Evolutionary conservation across 495 filamentous ascomycete species (phyloP), one percentile per base, ranked within the genome.

Genomic region (Aspergillus mulundensis): DNA sequence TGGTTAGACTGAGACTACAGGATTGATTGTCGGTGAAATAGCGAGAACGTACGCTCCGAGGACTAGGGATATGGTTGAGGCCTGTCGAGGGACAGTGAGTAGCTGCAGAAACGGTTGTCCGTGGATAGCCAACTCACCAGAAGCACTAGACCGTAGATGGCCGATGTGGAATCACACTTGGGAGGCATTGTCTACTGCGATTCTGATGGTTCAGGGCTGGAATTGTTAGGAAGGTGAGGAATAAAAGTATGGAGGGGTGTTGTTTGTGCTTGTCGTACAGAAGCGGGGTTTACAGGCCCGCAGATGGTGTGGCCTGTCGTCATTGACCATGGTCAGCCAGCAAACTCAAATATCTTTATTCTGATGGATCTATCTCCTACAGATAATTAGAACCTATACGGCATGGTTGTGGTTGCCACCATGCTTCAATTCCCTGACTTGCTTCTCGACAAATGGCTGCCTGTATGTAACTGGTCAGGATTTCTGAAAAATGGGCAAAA

Each of bases 21-120:
- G 8, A 28, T 8, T 28, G 4, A 3, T 28, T 3, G 25, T 28
- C 3, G 5, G 32, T 36, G 11, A 36, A 10, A 36, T 25, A 25
- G 42, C 2, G 11, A 48, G 25, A 16, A 36, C 64, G 51, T 60
- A 64, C 61, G 60, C 61, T 55, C 61, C 57, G 28, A 64, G 53
- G 51, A 67, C 52, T 5, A 67, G 39, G 34, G 64, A 53, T 34
- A 61, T 42, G 18, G 25, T 8, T 5, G 48, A 51, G 20, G 48
- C 5, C 48, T 51, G 34, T 19, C n/a, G n/a, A n/a, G n/a, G n/a
- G n/a, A n/a, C n/a, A n/a, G n/a, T n/a, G n/a, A n/a, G n/a, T n/a
- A n/a, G n/a, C n/a, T n/a, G n/a, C n/a, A n/a, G n/a, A n/a, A n/a
- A n/a, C n/a, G n/a, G n/a, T n/a, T n/a, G 24, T 5, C 11, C 1